A percentile compares a stretch with the other conserved stretches of the same genome.
phyloP scores from a whole-genome alignment of 371 early-diverging fungal genomes.

The Caulochytrium protostelioides region DNA sequence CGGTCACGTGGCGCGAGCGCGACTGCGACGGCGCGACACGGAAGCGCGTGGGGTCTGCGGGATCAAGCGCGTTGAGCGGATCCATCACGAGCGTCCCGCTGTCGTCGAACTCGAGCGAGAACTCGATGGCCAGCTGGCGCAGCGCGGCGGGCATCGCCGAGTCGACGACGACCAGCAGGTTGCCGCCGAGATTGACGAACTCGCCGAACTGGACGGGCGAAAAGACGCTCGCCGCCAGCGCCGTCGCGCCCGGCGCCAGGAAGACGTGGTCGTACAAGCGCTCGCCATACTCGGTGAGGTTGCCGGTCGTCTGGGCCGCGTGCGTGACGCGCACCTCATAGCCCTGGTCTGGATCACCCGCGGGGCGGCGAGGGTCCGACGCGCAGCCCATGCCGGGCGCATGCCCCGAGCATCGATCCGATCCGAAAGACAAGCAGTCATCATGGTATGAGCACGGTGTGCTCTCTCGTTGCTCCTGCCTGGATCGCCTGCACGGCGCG shows the following conservation, averaged over 20 bases:
- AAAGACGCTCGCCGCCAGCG: background rate
- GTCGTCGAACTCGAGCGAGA: slow-evolving; percentile 61
- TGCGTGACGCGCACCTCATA: too few relatives aligned
- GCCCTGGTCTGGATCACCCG: too few relatives aligned
- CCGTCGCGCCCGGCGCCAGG: slow-evolving; percentile 30
- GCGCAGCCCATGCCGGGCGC: too few relatives aligned
- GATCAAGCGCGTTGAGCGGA: slow-evolving; percentile 29
- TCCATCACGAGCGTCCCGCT: slow-evolving; percentile 43
- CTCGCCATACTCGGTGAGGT: slow-evolving; percentile 35
- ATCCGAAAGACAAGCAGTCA: too few relatives aligned
- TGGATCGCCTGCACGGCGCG: too few relatives aligned
- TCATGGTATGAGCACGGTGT: too few relatives aligned
- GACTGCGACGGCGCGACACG: background rate
- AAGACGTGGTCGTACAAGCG: slow-evolving; percentile 41
- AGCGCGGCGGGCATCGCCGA: slow-evolving; percentile 37
- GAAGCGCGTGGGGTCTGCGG: slow-evolving; percentile 18
- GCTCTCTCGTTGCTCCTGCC: too few relatives aligned
- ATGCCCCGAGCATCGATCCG: too few relatives aligned
- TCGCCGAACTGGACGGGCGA: slow-evolving; percentile 27
- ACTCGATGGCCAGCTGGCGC: slow-evolving; percentile 62
- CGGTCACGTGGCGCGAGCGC: background rate
- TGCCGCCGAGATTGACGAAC: slow-evolving; percentile 80
- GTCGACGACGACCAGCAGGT: slow-evolving; percentile 50
- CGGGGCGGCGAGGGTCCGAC: too few relatives aligned
- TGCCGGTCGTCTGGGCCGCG: too few relatives aligned